Evolutionary conservation across 106 monocot species (phyloP).

Genomic region (Ottelia alismoides): DNA sequence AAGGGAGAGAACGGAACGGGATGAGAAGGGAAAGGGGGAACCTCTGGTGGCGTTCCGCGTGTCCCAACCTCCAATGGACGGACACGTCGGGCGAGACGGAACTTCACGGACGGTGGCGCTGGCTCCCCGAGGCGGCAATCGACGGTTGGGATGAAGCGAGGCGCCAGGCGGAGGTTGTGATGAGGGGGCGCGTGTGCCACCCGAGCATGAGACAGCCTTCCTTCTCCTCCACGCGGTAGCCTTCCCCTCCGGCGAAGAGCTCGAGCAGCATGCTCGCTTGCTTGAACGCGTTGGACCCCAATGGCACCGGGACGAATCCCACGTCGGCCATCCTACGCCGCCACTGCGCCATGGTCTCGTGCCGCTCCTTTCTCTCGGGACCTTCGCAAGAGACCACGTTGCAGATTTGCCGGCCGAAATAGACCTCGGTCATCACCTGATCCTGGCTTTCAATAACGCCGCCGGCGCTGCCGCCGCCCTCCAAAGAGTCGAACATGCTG

Average conservation of each 20-base stretch:
- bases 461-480: background rate
- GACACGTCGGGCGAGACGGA: too few species aligned
- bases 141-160: background rate
- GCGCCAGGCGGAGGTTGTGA: constrained; percentile 77
- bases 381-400: constrained; percentile 71
- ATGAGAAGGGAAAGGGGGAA: background rate
- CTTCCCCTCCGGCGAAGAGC: constrained; percentile 67
- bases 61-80: too few species aligned
- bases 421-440: constrained; percentile 57
- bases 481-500: too few species aligned
- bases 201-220: constrained; percentile 75
- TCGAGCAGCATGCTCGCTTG: constrained; percentile 71
- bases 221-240: constrained; percentile 67
- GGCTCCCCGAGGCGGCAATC: background rate
- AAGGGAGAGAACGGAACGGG: background rate
- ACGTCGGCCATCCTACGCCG: constrained; percentile 28
- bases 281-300: constrained; percentile 81
- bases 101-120: background rate
- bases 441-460: constrained; percentile 10
- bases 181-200: constrained; percentile 74
- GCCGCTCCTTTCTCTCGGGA: constrained; percentile 51
- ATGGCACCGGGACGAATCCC: constrained; percentile 51
- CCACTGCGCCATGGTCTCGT: constrained; percentile 65
- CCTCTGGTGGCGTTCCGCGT: background rate
- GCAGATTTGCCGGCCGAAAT: constrained; percentile 70